Evolutionary conservation across 2,329 filamentous ascomycete genomes (phyloP), one percentile per base, ranked within the genome.

Genomic region (Acarospora socialis): DNA sequence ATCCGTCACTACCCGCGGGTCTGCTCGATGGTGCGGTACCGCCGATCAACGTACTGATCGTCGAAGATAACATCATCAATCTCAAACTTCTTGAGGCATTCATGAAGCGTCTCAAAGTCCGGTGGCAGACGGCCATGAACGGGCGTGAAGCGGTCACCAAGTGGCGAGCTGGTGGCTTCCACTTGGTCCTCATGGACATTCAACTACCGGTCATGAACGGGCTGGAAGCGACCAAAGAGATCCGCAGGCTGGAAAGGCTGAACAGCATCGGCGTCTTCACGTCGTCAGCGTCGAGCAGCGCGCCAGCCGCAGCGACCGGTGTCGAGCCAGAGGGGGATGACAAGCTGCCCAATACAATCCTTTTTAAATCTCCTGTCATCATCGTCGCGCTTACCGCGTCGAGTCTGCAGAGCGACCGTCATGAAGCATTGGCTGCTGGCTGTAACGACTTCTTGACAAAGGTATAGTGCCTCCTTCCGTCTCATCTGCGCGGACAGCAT

Each of bases 401-500:
- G 46, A 92, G 81, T 39, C 61, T 98, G 49, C 87, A 95, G 57
- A 92, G 83, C 51, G 90, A 98, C 60, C 73, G 90, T 43, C 86
- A 94, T 51, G 86, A 94, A 54, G 90, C 90, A 3, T 61, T 95
- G 46, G 87, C 87, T 17, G 90, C 87, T 22, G 90, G 90, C 4
- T 95, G 90, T 55, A 98, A 98, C 53, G 90, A 98, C 57, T 98
- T 95, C 57, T 64, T 98, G 52, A 95, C 90, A 39, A 94, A 94
- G 76, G 84, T 90, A 64, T 46, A 2, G 3, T 31, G 4, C 16
- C 12, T 22, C 3, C 13, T 19, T 23, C 12, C 38, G n/a, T 33
- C 28, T 12, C 4, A 17, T 34, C 25, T 4, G 24, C 23, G 14
- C 5, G n/a, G n/a, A n/a, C n/a, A n/a, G n/a, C n/a, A n/a, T n/a